A percentile compares a stretch with the other conserved stretches of the same genome.
These are phyloP conservation scores for Citrullus colocynthis DNA, from an alignment of 306 rosid genomes.

Conservation along the genomic window DNA sequence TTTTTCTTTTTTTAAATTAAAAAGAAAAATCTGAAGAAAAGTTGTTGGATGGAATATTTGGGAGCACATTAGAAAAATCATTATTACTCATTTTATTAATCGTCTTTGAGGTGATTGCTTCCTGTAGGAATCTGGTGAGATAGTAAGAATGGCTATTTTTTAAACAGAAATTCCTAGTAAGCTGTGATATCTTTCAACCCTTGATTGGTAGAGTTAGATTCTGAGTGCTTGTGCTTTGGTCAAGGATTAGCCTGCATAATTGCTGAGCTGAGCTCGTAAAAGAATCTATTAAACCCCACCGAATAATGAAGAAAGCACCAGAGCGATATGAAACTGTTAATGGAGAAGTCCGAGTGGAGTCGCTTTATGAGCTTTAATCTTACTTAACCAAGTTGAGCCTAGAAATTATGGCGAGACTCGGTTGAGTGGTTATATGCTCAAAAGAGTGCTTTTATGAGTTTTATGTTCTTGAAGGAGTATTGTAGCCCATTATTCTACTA, in stretches of 20 bases:
- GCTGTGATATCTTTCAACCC: background rate
- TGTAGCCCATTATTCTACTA: background rate
- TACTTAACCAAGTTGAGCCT: background rate
- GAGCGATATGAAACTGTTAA: background rate
- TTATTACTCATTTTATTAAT: background rate
- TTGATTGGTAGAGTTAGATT: conserved; percentile 2
- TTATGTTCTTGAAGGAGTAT: background rate
- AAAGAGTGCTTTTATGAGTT: background rate
- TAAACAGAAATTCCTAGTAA: background rate
- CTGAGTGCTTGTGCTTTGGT: background rate
- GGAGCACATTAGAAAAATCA: background rate
- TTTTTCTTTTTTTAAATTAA: background rate
- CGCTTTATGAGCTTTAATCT: background rate
- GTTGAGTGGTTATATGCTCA: background rate
- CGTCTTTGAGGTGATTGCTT: background rate
- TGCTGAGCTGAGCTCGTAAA: background rate
- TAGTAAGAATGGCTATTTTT: background rate
- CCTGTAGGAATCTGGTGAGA: background rate
- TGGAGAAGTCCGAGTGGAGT: background rate
- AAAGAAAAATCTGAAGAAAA: background rate
- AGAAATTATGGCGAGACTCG: background rate
- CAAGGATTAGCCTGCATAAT: background rate
- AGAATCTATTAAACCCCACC: background rate
- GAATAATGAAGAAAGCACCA: background rate
- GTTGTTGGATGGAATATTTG: background rate